Evolutionary conservation across 306 rosid species (phyloP), one percentile per base, ranked within the genome.

Genomic region (Trichosanthes truncata): DNA sequence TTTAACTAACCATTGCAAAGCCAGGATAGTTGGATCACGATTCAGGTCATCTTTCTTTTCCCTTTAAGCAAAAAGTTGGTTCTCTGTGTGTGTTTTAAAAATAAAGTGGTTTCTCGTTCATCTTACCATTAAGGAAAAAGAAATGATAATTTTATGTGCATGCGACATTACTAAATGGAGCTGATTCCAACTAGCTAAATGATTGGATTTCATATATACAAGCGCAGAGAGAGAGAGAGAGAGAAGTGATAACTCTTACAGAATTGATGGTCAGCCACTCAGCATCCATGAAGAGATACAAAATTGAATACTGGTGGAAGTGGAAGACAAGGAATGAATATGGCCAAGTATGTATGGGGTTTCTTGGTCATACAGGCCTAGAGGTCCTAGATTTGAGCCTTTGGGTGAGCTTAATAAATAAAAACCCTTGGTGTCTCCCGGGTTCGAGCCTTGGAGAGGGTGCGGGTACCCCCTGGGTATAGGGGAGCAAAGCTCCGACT

Each of bases 241-340:
- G 21, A 65, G 7, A 60, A 25, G 74, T 14, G 18, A 73, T 15
- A 73, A 48, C 78, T 48, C 23, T 73, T 51, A 74, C 57, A 74
- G 9, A 15, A 31, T 52, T 31, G 62, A 49, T 52, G 78, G 46
- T 52, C 55, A 23, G 56, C 55, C 21, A 71, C 40, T 73, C 78
- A 49, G 78, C 62, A 74, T 51, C 78, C 78, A 74, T 74, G 31
- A 33, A 51, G 61, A 49, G 61, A 74, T 9, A 76, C 51, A 35
- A 36, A 38, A 33, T 75, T 18, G 31, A 53, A 52, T 72, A 15
- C 20, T 46, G 26, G 77, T n/a, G 21, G 77, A 14, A 71, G 77
- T 29, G 23, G 12, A 71, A 15, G 67, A 23, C 10, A 3, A 29
- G 25, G 38, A 77, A 36, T 38, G 74, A 67, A 38, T 67, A 20